Percentiles rank a stretch among this genome's conserved stretches.
Conservation (phyloP, 2,329 filamentous ascomycete species). For the Neopestalotiopsis sp. region DNA sequence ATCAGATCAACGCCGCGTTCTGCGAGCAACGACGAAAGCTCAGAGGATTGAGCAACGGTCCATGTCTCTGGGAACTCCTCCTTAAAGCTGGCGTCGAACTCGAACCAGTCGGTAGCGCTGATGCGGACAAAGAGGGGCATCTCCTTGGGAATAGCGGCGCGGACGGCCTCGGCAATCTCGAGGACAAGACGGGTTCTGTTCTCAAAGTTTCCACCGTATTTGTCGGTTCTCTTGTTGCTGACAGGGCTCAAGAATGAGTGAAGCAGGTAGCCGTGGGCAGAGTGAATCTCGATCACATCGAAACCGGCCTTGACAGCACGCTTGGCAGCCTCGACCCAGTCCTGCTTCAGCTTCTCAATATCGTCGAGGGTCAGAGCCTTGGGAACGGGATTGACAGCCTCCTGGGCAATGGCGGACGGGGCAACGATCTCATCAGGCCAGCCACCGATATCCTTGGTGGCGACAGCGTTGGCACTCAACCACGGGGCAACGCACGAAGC, state of each 20-base stretch:
- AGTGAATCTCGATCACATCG: constrained; percentile 75
- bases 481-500: constrained; percentile 42
- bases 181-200: constrained; percentile 73
- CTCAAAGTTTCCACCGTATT: constrained; percentile 74
- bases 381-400: constrained; percentile 58
- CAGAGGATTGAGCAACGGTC: constrained; percentile 65
- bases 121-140: constrained; percentile 74
- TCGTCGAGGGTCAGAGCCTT: constrained; percentile 60
- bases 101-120: constrained; percentile 72
- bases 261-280: constrained; percentile 80
- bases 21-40: constrained; percentile 64
- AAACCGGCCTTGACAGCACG: constrained; percentile 54
- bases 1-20: constrained; percentile 71
- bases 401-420: constrained; percentile 58
- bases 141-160: constrained; percentile 63
- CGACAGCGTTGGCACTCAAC: constrained; percentile 33
- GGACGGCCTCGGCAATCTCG: constrained; percentile 69
- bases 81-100: constrained; percentile 47
- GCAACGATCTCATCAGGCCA: constrained; percentile 58
- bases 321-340: constrained; percentile 41
- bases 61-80: constrained; percentile 58
- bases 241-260: constrained; percentile 73
- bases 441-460: constrained; percentile 39
- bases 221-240: constrained; percentile 70
- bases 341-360: constrained; percentile 40